Base-by-base conservation (phyloP, 2,329 filamentous ascomycete genomes). In the Colletotrichum cordylinicola region DNA sequence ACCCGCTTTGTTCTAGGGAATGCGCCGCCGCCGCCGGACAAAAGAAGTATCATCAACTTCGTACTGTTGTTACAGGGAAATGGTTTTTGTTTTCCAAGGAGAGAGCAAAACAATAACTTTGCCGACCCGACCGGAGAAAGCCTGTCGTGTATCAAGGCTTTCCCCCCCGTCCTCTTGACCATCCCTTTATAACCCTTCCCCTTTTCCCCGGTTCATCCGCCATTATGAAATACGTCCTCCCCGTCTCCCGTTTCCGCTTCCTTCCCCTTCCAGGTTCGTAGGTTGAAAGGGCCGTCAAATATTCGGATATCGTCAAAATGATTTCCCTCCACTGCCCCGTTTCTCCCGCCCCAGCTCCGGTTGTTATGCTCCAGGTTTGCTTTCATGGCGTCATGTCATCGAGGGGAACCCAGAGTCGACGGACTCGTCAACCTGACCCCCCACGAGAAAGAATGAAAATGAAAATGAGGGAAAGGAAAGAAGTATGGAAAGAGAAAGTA, bases 311-410 rank as follows among this genome's bases (percentile, higher is more conserved):
- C 74, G 74, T 77, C 12, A 70, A 13, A 68, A 71, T 64, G 69
- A 55, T 64, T 58, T 21, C 43, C 60, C 64, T 31, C 35, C 52
- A 52, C 18, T 12, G 7, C 6, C 39, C 37, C 8, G 1, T 33
- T 27, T n/a, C 56, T 52, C 43, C 33, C 43, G n/a, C 43, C 55
- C 61, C 18, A 10, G 73, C 55, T 65, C 64, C 64, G 68, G 52
- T 58, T 73, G 73, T 58, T 70, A 77, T 77, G 71, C 74, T 70
- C 71, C 74, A 66, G 48, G 37, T 72, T 72, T 62, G 61, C 72
- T 77, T 73, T 77, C 76, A 65, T 76, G 58, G 65, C 66, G 58
- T 77, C 76, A 31, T 70, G 39, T 74, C 74, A 70, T 66, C 61
- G 58, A 69, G 56, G 18, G 39, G 35, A 4, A 8, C 12, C 39